These are phyloP conservation scores for Phytophthora ohioensis DNA, from an alignment of 352 stramenopile species.

Conservation along the genomic window DNA sequence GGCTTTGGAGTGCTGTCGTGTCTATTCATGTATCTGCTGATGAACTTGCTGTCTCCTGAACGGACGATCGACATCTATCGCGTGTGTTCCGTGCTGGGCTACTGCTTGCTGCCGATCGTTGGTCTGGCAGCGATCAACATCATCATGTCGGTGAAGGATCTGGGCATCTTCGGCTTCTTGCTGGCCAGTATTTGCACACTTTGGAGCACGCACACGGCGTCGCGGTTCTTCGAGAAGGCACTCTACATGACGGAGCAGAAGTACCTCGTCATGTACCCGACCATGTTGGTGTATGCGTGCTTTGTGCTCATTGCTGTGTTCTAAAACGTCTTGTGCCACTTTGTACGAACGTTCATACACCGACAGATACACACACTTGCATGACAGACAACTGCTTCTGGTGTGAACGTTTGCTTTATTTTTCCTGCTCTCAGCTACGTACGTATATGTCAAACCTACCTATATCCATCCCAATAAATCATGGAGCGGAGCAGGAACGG, in stretches of 20 bases:
- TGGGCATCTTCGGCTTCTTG: constrained; percentile 80
- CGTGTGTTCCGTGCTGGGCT: constrained; percentile 97
- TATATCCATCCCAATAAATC: constrained; percentile 44
- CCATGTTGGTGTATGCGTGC: constrained; percentile 96
- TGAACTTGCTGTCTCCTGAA: constrained; percentile 95
- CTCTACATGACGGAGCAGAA: constrained; percentile 96
- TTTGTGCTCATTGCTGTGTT: constrained; percentile 99
- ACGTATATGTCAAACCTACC: constrained; percentile 38
- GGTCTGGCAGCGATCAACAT: constrained; percentile 94
- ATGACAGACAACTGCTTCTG: not conserved
- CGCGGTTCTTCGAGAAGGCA: constrained; percentile 96
- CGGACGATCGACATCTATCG: constrained; percentile 93
- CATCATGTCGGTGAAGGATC: constrained; percentile 88
- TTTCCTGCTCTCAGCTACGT: constrained; percentile 36
- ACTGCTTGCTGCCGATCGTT: constrained; percentile 97
- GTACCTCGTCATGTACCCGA: constrained; percentile 98
- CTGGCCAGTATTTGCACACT: constrained; percentile 90
- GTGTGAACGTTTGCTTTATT: constrained; percentile 34
- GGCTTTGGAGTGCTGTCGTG: constrained; percentile 98
- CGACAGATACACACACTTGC: not conserved
- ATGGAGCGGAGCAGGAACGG: constrained; percentile 24
- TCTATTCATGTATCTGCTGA: constrained; percentile 95
- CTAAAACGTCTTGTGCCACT: constrained; percentile 52
- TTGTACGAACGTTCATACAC: too few relatives aligned
- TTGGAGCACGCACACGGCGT: constrained; percentile 96